phyloP scores from a whole-genome alignment of 1,139 yeast species.

The Taiozyma onychis region DNA sequence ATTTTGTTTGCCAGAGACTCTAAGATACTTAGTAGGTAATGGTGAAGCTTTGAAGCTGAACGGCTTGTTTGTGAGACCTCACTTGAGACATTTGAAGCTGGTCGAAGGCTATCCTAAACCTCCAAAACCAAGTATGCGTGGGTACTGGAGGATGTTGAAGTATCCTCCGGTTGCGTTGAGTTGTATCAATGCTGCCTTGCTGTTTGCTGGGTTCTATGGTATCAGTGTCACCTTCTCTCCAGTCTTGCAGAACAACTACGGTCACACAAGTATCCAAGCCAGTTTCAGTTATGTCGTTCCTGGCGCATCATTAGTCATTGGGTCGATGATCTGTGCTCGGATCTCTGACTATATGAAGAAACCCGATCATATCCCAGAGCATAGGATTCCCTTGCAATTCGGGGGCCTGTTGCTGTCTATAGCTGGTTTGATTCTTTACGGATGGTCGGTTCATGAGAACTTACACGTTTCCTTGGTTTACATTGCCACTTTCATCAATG shows the following conservation, averaged over 20 bases:
- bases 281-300: slow-evolving; percentile 51
- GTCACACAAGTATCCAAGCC: slow-evolving; percentile 31
- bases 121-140: slow-evolving; percentile 39
- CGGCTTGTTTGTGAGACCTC: slow-evolving; percentile 28
- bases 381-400: slow-evolving; percentile 40
- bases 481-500: slow-evolving; percentile 40
- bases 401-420: slow-evolving; percentile 41
- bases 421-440: slow-evolving; percentile 46
- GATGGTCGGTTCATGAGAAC: slow-evolving; percentile 46
- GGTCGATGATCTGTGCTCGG: slow-evolving; percentile 48
- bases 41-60: slow-evolving; percentile 29
- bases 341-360: slow-evolving; percentile 38
- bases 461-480: slow-evolving; percentile 39
- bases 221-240: slow-evolving; percentile 46
- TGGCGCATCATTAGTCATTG: slow-evolving; percentile 43
- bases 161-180: slow-evolving; percentile 43
- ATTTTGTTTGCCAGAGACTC: slow-evolving; percentile 47
- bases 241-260: slow-evolving; percentile 34
- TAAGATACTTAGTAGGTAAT: slow-evolving; percentile 50
- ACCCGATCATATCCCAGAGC: slow-evolving; percentile 37
- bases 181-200: slow-evolving; percentile 43
- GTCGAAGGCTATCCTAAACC: slow-evolving; percentile 38
- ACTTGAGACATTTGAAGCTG: slow-evolving; percentile 27
- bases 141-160: slow-evolving; percentile 33
- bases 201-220: slow-evolving; percentile 53